Base-by-base conservation (phyloP, 345 rosid species). In the Linum tenue region DNA sequence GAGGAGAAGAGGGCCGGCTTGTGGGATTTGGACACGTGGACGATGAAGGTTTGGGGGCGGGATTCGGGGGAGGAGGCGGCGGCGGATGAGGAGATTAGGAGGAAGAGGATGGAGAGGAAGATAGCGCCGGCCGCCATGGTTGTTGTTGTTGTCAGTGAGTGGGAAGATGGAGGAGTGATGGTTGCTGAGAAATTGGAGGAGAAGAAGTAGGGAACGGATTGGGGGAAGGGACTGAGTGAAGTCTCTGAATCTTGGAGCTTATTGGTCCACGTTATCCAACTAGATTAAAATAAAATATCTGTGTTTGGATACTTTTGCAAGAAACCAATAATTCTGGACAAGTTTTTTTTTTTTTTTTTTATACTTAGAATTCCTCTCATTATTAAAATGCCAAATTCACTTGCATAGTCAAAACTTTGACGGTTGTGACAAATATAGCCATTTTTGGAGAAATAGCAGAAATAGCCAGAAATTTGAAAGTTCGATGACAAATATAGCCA, bases 1-100 rank as follows among this genome's bases (percentile, higher is more conserved):
- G 88, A 72, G 70, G 84, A 62, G 76, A 84, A 87, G 68, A 77
- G 80, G 39, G 90, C 4, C 0, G 98, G 96, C 78, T 79, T 90
- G 64, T 62, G 64, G 64, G 64, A 62, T 62, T 62, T n/a, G 11
- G 51, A 12, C 16, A 39, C 35, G 51, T 62, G 64, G 64, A 62
- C 35, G 16, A 62, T 62, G 64, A 39, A 62, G 50, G 64, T 62
- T 11, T 62, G 64, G 8, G 64, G 50, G 7, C 8, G 31, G 10
- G 12, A 2, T 39, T 62, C n/a, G 31, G 35, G 9, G 16, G 50
- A 17, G 40, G 12, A 7, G n/a, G 38, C 10, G 48, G 17, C 8
- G 39, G 31, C 31, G 31, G 31, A 22, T 22, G 50, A 62, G 43
- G 42, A 39, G 42, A 61, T 15, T 36, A 61, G 38, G 44, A 41